Evolutionary conservation across 1,139 yeast genomes (phyloP).

Genomic region (Yamadazyma siamensis): DNA sequence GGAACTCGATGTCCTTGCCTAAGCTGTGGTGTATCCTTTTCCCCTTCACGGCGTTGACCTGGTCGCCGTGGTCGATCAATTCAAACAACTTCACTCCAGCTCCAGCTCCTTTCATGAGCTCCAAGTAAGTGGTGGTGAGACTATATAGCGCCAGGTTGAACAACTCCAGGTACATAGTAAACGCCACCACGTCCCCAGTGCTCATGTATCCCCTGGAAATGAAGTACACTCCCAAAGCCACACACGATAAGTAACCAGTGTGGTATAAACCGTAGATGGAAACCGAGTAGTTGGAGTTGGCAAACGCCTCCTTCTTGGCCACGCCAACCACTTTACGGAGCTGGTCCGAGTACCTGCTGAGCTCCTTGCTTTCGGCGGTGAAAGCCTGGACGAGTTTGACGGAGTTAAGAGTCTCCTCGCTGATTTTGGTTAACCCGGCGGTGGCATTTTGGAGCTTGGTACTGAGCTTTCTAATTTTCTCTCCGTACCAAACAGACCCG

Average conservation of each 20-base stretch:
- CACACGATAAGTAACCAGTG: slow-evolving; percentile 44
- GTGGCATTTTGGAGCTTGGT: slow-evolving; percentile 46
- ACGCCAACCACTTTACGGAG: slow-evolving; percentile 41
- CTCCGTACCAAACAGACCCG: slow-evolving; percentile 51
- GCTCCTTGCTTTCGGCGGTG: slow-evolving; percentile 44
- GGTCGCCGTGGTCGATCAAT: slow-evolving; percentile 42
- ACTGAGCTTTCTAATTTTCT: slow-evolving; percentile 41
- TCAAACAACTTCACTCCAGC: slow-evolving; percentile 50
- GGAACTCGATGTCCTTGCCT: slow-evolving; percentile 60
- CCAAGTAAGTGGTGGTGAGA: slow-evolving; percentile 50
- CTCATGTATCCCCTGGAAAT: slow-evolving; percentile 43
- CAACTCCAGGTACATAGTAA: slow-evolving; percentile 48
- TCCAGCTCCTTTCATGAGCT: slow-evolving; percentile 55
- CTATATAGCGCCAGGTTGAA: slow-evolving; percentile 50
- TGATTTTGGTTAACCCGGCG: slow-evolving; percentile 45
- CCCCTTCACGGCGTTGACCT: slow-evolving; percentile 43
- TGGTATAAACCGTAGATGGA: slow-evolving; percentile 45
- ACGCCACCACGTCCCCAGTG: slow-evolving; percentile 47
- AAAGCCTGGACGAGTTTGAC: slow-evolving; percentile 45
- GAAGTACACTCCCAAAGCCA: slow-evolving; percentile 44
- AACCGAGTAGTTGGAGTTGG: slow-evolving; percentile 46
- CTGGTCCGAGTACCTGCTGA: slow-evolving; percentile 37
- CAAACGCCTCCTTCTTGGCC: slow-evolving; percentile 46
- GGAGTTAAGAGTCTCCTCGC: slow-evolving; percentile 45
- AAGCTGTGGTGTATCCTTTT: slow-evolving; percentile 34